Evolutionary conservation across 2,329 filamentous ascomycete species (phyloP), one percentile per base, ranked within the genome.

Genomic region (Colletotrichum cuscutae): DNA sequence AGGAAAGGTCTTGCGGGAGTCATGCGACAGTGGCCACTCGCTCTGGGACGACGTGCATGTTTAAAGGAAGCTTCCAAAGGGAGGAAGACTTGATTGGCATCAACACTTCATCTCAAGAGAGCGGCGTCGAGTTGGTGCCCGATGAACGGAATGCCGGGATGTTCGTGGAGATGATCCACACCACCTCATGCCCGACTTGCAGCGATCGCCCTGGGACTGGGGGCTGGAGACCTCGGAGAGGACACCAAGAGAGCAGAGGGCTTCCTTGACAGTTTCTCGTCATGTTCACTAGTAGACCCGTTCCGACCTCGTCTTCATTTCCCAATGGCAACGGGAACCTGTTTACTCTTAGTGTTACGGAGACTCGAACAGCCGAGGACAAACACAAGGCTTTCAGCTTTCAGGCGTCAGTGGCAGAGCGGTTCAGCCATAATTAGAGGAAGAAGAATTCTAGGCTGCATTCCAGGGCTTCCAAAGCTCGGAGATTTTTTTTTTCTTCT

Each of bases 1-100:
- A 72, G 70, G 66, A 72, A 70, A 72, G 70, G 60, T 60, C 53
- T 35, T 72, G 66, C 70, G 70, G 70, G 66, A 68, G 15, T 46
- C 42, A 70, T 69, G 60, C 59, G 22, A 61, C 66, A 9, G 24
- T 7, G 37, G 37, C 13, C 26, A 68, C 37, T 59, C 32, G 49
- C 58, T 24, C 37, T 58, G 65, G 69, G 65, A 63, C 69, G 42
- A 37, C 37, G 58, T 35, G 30, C 66, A 56, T 70, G 54, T 70
- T 72, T 70, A 70, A 72, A 70, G 66, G 49, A 72, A 46, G 58
- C 37, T 42, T 46, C 19, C 42, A 12, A 32, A 68, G 62, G 53
- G 65, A 46, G 46, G 11, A 35, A 22, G 30, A 53, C 35, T 35
- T 13, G 53, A 63, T 53, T 24, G 28, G 49, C 37, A 42, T 42